These are phyloP conservation scores for Jacaranda mimosifolia DNA, from an alignment of 257 asterid species.

Conservation along the genomic window DNA sequence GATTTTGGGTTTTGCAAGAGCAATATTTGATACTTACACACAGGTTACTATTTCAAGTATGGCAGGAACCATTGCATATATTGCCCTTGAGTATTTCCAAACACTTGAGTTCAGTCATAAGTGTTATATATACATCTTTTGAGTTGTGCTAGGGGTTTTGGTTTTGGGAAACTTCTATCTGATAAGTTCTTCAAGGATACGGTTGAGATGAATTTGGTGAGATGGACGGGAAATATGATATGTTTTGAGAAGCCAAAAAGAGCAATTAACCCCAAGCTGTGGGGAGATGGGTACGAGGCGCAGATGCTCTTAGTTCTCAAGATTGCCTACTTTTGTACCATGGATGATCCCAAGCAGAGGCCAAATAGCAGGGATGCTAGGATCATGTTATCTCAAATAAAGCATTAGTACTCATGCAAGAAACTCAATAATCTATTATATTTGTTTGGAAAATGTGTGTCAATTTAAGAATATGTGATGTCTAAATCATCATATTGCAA, in stretches of 20 bases:
- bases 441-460: not conserved
- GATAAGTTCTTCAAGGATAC: slow-evolving; percentile 75
- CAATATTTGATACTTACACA: slow-evolving; percentile 66
- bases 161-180: slow-evolving; percentile 76
- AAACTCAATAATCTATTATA: not conserved
- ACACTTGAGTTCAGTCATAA: slow-evolving; percentile 78
- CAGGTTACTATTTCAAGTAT: slow-evolving; percentile 69
- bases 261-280: slow-evolving; percentile 65
- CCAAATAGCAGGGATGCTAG: slow-evolving; percentile 78
- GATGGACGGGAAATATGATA: slow-evolving; percentile 89
- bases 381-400: slow-evolving; percentile 76
- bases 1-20: slow-evolving; percentile 89
- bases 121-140: slow-evolving; percentile 87
- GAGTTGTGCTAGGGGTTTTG: slow-evolving; percentile 65
- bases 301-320: slow-evolving; percentile 88
- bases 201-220: slow-evolving; percentile 72
- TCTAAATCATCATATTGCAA: slow-evolving; percentile 13
- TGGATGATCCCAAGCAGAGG: slow-evolving; percentile 84
- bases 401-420: slow-evolving; percentile 41
- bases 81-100: slow-evolving; percentile 82
- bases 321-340: slow-evolving; percentile 88
- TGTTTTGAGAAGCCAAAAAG: slow-evolving; percentile 70
- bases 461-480: not conserved
- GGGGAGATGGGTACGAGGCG: slow-evolving; percentile 77
- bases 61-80: slow-evolving; percentile 85